A percentile compares a stretch with the other conserved stretches of the same genome.
Evolutionary conservation across 192 early-diverging fungal genomes (phyloP).

Genomic region (Ambispora gerdemannii): DNA sequence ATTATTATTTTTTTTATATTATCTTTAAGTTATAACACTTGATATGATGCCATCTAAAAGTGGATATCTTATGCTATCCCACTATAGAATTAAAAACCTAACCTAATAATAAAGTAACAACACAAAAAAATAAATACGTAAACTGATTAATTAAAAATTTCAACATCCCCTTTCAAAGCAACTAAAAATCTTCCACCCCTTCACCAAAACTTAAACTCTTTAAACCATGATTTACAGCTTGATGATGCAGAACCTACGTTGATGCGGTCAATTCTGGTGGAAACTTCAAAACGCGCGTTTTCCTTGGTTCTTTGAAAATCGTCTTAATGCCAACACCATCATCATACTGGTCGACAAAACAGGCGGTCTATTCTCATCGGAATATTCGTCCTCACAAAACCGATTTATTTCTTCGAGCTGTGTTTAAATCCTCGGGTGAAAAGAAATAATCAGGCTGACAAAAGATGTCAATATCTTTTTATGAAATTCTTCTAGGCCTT

Average conservation of each 20-base stretch:
- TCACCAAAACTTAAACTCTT: slow-evolving; percentile 30
- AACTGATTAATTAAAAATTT: too few species aligned
- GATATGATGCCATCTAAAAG: too few species aligned
- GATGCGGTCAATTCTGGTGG: slow-evolving; percentile 19
- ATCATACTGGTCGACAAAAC: background rate
- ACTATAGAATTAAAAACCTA: too few species aligned
- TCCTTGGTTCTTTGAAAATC: slow-evolving; percentile 15
- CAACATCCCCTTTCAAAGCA: slow-evolving; percentile 20
- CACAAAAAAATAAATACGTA: too few species aligned
- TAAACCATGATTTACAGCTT: slow-evolving; percentile 20
- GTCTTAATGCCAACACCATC: slow-evolving; percentile 15
- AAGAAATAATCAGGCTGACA: slow-evolving; percentile 18
- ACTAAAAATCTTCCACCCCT: slow-evolving; percentile 31
- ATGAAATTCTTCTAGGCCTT: slow-evolving; percentile 28
- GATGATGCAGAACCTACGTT: slow-evolving; percentile 22
- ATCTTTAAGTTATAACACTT: too few species aligned
- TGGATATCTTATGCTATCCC: too few species aligned
- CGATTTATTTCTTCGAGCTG: background rate
- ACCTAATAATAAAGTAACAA: too few species aligned
- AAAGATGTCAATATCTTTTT: slow-evolving; percentile 13
- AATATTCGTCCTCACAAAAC: background rate
- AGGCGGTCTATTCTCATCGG: background rate
- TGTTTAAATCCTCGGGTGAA: background rate
- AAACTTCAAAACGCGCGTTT: slow-evolving; percentile 26
- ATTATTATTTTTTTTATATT: too few species aligned